Percentiles rank a stretch among this genome's conserved stretches.
Conservation (phyloP, 225 moss, liverwort and hornwort genomes). For the Pseudoscleropodium purum region DNA sequence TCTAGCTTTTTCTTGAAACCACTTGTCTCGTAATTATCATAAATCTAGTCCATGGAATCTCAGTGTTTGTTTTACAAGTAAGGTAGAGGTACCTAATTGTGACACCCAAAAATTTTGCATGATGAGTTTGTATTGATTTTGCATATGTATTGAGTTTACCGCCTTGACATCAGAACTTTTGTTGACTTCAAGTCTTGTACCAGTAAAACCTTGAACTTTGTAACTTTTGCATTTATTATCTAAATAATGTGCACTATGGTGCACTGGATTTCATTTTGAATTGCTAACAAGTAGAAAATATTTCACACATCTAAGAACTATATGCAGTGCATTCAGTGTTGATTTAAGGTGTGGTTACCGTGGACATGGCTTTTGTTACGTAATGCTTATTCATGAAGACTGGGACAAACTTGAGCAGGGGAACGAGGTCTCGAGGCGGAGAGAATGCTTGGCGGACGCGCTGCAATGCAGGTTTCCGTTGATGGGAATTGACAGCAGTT, state of each 20-base stretch:
- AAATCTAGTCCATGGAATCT: neutral
- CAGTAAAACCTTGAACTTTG: neutral
- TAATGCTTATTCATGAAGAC: neutral
- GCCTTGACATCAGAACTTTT: neutral
- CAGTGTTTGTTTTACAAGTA: neutral
- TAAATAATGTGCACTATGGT: neutral
- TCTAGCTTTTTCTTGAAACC: neutral
- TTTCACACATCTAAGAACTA: neutral
- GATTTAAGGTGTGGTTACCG: neutral
- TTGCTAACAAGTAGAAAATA: neutral
- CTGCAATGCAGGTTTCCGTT: slow-evolving; percentile 50
- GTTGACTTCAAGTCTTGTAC: neutral
- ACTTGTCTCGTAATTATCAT: neutral
- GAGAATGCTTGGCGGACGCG: slow-evolving; percentile 88
- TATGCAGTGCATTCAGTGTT: neutral
- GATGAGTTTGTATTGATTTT: neutral
- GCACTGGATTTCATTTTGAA: neutral
- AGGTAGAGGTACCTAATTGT: neutral
- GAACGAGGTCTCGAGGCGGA: slow-evolving; percentile 80
- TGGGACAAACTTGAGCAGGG: slow-evolving; percentile 34
- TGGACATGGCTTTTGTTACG: neutral
- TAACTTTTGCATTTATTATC: neutral
- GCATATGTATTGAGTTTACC: neutral
- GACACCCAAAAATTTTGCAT: neutral
- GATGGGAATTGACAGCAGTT: slow-evolving; percentile 7